Base-by-base conservation (phyloP, 2,329 filamentous ascomycete genomes). In the Alternaria novae-zelandiae region DNA sequence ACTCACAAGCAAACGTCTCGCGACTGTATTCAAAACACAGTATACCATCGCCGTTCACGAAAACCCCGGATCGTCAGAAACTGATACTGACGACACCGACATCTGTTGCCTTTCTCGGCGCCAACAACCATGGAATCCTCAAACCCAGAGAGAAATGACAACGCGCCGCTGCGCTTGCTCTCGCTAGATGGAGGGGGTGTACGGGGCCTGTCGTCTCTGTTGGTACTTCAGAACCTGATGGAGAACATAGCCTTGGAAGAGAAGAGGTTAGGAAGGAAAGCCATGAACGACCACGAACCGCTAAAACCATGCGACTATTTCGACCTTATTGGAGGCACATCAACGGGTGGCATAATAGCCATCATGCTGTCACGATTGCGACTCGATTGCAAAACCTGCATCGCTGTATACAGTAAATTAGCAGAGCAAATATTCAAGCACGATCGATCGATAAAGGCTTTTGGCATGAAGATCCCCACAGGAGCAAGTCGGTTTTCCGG, bases 251-350 rank as follows among this genome's bases (percentile, higher is more conserved):
- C 74, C 12, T 63, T 70, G 7, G 78, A 81, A 62, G 79, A 81
- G 60, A 80, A 80, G 66, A 65, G 79, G 54, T 56, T 81, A 28
- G 74, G 74, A 23, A 61, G 73, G 30, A 68, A 78, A 50, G 51
- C 67, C 3, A 65, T 68, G 30, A 72, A 67, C 36, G 69, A 79
- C 26, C 69, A 75, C 41, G 69, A 64, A 8, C 70, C 73, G 4
- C 61, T 80, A 12, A 79, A 72, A 56, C 79, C 79, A 2, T 80
- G 76, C 58, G 79, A 81, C 63, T 81, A 81, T 50, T 81, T 81
- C 46, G 79, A 81, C 58, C 68, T 81, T 12, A 81, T 81, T 30
- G 79, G 78, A 10, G 79, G 79, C 2, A 81, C 79, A 11, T 80
- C 77, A 11, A 81, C 79, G 0, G 79, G 79, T 8, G 79, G 79